Evolutionary conservation across 2,329 filamentous ascomycete species (phyloP).

Genomic region (Colletotrichum costaricense): DNA sequence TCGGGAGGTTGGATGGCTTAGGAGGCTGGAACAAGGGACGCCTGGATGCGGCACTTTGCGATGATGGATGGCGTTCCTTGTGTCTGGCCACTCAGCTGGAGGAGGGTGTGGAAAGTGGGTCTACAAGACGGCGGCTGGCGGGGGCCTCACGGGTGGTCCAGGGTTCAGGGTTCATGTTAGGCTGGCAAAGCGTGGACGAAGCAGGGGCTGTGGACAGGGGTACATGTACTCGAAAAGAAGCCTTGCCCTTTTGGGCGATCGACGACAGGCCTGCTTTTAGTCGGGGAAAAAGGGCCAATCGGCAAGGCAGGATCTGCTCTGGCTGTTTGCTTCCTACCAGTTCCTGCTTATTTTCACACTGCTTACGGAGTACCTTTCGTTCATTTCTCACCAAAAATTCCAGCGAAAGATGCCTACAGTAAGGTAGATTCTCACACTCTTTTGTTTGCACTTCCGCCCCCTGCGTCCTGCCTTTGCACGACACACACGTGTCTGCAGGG

Average conservation of each 20-base stretch:
- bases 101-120: background rate
- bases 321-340: background rate
- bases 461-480: background rate
- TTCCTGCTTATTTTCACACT: background rate
- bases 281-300: constrained; percentile 28
- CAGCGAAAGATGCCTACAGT: background rate
- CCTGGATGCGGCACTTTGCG: background rate
- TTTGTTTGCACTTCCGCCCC: background rate
- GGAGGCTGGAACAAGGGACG: background rate
- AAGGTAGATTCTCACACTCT: background rate
- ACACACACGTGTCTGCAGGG: constrained; percentile 1
- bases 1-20: background rate
- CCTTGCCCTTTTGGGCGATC: constrained; percentile 18
- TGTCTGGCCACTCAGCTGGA: background rate
- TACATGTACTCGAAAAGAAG: constrained; percentile 2
- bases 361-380: background rate
- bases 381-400: background rate
- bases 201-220: background rate
- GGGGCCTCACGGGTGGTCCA: background rate
- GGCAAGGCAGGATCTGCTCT: background rate
- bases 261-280: constrained; percentile 6
- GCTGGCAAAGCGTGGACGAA: background rate
- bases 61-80: background rate
- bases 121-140: background rate
- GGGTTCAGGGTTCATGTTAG: constrained; percentile 7